These are phyloP conservation scores for Cyathus striatus DNA, from an alignment of 768 basidiomycete genomes.

Conservation along the genomic window DNA sequence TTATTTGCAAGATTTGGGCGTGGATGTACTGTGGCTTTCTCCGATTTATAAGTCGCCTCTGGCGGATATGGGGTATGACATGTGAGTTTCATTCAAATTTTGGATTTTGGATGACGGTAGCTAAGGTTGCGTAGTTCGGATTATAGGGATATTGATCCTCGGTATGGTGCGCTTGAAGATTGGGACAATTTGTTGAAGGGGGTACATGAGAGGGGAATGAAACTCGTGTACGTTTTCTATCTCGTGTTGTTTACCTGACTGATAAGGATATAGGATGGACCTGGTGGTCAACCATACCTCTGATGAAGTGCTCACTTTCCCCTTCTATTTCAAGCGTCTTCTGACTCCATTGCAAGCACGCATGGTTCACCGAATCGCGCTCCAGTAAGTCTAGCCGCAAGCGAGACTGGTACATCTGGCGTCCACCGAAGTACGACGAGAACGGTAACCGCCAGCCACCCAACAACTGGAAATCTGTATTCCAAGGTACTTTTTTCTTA, in stretches of 20 bases:
- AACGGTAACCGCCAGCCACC: slow-evolving; percentile 55
- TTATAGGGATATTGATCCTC: slow-evolving; percentile 57
- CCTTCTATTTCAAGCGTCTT: not conserved
- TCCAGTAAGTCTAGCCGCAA: slow-evolving; percentile 49
- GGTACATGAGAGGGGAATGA: slow-evolving; percentile 61
- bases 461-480: slow-evolving; percentile 69
- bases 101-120: not conserved
- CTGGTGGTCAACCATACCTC: slow-evolving; percentile 75
- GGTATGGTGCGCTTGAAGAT: slow-evolving; percentile 60
- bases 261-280: slow-evolving; percentile 50
- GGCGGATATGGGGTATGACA: slow-evolving; percentile 74
- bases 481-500: slow-evolving; percentile 44
- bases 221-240: slow-evolving; percentile 42
- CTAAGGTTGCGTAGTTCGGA: slow-evolving; percentile 42
- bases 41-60: slow-evolving; percentile 68
- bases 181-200: slow-evolving; percentile 52
- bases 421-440: slow-evolving; percentile 47
- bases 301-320: slow-evolving; percentile 38
- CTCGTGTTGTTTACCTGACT: not conserved
- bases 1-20: slow-evolving; percentile 64
- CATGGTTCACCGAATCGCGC: slow-evolving; percentile 62
- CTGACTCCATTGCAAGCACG: slow-evolving; percentile 37
- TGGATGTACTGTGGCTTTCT: slow-evolving; percentile 64
- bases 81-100: slow-evolving; percentile 29
- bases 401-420: slow-evolving; percentile 78